Percentiles rank a stretch among this genome's conserved stretches.
Evolutionary conservation across 1,284 basidiomycete species (phyloP).

Genomic region (Gymnopus androsaceus): DNA sequence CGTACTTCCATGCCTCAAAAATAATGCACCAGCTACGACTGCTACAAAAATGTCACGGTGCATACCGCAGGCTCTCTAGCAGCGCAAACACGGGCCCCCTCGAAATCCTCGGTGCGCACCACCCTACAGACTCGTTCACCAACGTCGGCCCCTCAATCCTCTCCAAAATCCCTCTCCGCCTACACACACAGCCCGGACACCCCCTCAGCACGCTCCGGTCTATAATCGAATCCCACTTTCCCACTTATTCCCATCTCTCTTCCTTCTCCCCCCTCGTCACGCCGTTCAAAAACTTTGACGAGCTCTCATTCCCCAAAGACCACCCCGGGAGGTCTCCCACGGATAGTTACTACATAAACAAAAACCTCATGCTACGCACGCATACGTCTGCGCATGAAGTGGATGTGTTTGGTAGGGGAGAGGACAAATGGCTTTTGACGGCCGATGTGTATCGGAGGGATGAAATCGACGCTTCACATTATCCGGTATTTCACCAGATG

Average conservation of each 20-base stretch:
- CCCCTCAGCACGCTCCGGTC: conserved; percentile 85
- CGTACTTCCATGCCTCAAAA: neutral
- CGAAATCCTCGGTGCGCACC: conserved; percentile 58
- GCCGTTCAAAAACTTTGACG: conserved; percentile 94
- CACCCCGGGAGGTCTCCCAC: conserved; percentile 90
- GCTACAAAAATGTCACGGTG: conserved; percentile 3
- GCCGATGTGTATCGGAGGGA: conserved; percentile 99
- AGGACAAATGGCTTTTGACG: conserved; percentile 86
- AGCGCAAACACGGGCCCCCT: conserved; percentile 23
- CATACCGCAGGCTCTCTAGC: conserved; percentile 5
- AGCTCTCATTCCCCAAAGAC: conserved; percentile 90
- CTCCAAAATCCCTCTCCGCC: conserved; percentile 67
- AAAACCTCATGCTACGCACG: conserved; percentile 88
- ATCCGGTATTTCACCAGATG: conserved; percentile 99
- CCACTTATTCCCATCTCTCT: conserved; percentile 66
- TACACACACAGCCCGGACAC: conserved; percentile 80
- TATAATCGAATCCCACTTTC: conserved; percentile 85
- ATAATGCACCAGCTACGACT: neutral
- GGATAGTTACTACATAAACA: conserved; percentile 97
- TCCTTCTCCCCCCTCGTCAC: conserved; percentile 88
- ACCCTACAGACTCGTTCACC: conserved; percentile 76
- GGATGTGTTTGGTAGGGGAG: conserved; percentile 79
- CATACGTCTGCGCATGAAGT: conserved; percentile 99
- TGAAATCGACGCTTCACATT: conserved; percentile 97
- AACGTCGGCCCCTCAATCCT: conserved; percentile 88